Evolutionary conservation across 768 basidiomycete species (phyloP), one percentile per base, ranked within the genome.

Genomic region (Lentinula raphanica): DNA sequence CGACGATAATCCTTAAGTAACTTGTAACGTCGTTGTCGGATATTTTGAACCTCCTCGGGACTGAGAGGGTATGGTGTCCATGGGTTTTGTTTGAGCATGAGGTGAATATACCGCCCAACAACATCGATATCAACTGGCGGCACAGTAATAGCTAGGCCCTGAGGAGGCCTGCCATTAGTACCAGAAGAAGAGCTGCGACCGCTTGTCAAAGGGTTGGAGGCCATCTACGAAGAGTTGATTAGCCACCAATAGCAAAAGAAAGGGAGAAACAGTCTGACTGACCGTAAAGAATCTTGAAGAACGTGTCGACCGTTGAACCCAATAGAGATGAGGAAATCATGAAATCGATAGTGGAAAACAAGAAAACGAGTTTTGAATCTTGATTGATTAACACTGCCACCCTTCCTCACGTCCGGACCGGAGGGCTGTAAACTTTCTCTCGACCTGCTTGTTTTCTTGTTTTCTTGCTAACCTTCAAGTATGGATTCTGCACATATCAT

Each of bases 31-130:
- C 64, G 64, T 23, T 46, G 54, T 9, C 63, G 56, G 6, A 59
- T 28, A 1, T 36, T 15, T 7, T 61, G 53, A 5, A 15, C 44
- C 49, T 67, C 64, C 25, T 63, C 23, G 0, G 54, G 36, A 17
- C 58, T 58, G 60, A 67, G 62, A 17, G 35, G 28, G 25, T 63
- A 64, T 11, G 66, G 64, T 5, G 23, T 49, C 62, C 62, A 67
- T 1, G n/a, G 51, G 27, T 53, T 36, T 23, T 36, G 23, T 13
- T 17, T 36, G 23, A 53, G 35, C 51, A 39, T 38, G 8, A 13
- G 5, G n/a, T 23, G 51, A 15, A 53, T 3, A 19, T 53, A 53
- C 27, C 40, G 21, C 6, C 40, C 51, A 21, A 27, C 36, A 12
- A 36, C 9, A 11, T 9, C 35, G 49, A 51, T 1, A 15, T 28